Evolutionary conservation across 2,329 filamentous ascomycete genomes (phyloP).

Genomic region (Fusarium heterosporum): DNA sequence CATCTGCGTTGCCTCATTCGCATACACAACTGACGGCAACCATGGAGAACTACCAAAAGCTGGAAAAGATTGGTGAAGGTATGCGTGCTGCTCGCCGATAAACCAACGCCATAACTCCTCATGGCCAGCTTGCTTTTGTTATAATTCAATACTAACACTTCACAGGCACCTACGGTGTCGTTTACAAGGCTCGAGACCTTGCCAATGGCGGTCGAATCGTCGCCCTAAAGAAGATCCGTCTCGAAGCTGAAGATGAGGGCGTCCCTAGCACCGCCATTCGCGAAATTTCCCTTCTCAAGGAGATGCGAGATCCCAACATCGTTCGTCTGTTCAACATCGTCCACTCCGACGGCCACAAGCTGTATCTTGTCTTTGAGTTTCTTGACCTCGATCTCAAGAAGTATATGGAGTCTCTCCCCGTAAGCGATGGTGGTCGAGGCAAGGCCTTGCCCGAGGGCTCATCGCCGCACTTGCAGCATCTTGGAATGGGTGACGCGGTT

Average conservation of each 20-base stretch:
- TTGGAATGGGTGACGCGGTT: constrained; percentile 82
- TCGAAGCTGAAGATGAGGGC: constrained; percentile 94
- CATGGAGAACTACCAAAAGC: constrained; percentile 97
- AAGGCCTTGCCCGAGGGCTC: constrained; percentile 86
- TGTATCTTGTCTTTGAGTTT: constrained; percentile 93
- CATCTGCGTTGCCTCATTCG: constrained; percentile 15
- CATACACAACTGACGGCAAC: constrained; percentile 27
- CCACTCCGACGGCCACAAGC: constrained; percentile 92
- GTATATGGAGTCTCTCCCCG: constrained; percentile 92
- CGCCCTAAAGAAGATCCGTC: constrained; percentile 93
- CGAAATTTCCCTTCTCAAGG: constrained; percentile 93
- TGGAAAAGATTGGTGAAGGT: constrained; percentile 98
- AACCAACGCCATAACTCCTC: neutral
- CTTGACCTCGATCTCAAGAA: constrained; percentile 94
- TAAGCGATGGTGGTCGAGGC: constrained; percentile 85
- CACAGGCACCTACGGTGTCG: constrained; percentile 90
- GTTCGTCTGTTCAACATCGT: constrained; percentile 91
- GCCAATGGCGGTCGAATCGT: constrained; percentile 86
- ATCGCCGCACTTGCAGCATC: constrained; percentile 69
- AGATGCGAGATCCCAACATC: constrained; percentile 93
- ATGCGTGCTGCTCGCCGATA: constrained; percentile 48
- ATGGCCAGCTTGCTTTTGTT: neutral
- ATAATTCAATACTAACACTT: constrained; percentile 3
- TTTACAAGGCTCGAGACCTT: constrained; percentile 93
- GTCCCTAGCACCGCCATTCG: constrained; percentile 93